Conservation (phyloP, 345 rosid genomes). For the Bruguiera sexangula region DNA sequence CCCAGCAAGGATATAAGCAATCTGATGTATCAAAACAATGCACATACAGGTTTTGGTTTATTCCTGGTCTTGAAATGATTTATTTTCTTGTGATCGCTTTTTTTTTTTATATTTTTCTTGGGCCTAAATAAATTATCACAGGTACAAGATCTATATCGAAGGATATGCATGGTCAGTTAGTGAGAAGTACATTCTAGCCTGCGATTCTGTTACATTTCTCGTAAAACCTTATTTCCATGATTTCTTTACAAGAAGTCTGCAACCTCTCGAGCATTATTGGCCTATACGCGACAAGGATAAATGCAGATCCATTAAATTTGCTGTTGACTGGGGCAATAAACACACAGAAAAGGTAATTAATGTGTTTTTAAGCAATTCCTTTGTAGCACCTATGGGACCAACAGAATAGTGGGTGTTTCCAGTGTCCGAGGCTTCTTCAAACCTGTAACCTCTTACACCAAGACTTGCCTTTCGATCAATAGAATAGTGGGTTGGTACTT, state of each 20-base stretch:
- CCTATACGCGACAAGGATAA: constrained; percentile 8
- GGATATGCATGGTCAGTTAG: constrained; percentile 27
- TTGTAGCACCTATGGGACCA: no score
- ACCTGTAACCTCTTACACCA: no score
- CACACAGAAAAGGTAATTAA: constrained; percentile 9
- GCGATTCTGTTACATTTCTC: constrained; percentile 14
- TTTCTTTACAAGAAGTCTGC: constrained; percentile 19
- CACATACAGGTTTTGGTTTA: constrained; percentile 10
- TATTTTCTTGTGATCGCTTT: not conserved
- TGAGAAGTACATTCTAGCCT: constrained; percentile 25
- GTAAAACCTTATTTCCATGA: constrained; percentile 19
- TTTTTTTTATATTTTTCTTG: not conserved
- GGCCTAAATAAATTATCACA: not conserved
- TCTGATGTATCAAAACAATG: constrained; percentile 18
- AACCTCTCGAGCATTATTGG: constrained; percentile 21
- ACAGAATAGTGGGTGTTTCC: no score
- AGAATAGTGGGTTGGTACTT: no score
- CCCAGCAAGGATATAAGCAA: constrained; percentile 14
- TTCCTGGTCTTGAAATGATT: not conserved
- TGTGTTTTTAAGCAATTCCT: not conserved
- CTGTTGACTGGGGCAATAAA: constrained; percentile 20
- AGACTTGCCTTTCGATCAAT: no score
- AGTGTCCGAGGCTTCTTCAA: no score
- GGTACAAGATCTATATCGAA: constrained; percentile 25
- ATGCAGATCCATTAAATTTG: constrained; percentile 21